phyloP scores from a whole-genome alignment of 352 stramenopile species.

The Phytopythium sindhum region DNA sequence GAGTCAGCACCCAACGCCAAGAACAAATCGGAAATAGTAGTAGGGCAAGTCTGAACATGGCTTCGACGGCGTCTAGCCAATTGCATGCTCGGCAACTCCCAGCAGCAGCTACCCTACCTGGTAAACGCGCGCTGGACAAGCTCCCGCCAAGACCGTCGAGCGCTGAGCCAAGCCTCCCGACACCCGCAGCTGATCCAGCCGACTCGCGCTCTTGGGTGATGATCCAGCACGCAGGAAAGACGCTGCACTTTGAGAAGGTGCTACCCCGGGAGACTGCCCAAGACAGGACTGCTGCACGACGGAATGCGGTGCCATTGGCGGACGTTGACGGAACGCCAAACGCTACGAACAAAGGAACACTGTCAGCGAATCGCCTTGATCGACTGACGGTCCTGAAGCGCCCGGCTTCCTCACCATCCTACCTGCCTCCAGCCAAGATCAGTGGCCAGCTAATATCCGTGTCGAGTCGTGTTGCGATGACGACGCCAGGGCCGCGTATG shows the following conservation, averaged over 20 bases:
- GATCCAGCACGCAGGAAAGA: slow-evolving; percentile 34
- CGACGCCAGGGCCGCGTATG: slow-evolving; percentile 6
- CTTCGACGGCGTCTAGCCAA: not conserved
- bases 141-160: slow-evolving; percentile 18
- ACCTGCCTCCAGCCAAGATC: slow-evolving; percentile 19
- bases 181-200: not conserved
- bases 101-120: not conserved
- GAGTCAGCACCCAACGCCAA: not conserved
- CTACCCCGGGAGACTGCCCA: not conserved
- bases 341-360: not conserved
- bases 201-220: slow-evolving; percentile 24
- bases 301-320: slow-evolving; percentile 16
- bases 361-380: not conserved
- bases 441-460: not conserved
- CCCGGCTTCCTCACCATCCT: slow-evolving; percentile 23
- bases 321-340: not conserved
- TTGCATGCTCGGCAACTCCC: not conserved
- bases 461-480: not conserved
- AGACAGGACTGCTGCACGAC: slow-evolving; percentile 5
- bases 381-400: slow-evolving; percentile 5
- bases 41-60: too few species aligned
- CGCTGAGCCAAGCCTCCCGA: slow-evolving; percentile 17
- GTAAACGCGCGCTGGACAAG: not conserved
- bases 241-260: slow-evolving; percentile 36
- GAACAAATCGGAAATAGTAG: not conserved